Conservation (phyloP, 495 filamentous ascomycete species). For the Neurospora sp. region DNA sequence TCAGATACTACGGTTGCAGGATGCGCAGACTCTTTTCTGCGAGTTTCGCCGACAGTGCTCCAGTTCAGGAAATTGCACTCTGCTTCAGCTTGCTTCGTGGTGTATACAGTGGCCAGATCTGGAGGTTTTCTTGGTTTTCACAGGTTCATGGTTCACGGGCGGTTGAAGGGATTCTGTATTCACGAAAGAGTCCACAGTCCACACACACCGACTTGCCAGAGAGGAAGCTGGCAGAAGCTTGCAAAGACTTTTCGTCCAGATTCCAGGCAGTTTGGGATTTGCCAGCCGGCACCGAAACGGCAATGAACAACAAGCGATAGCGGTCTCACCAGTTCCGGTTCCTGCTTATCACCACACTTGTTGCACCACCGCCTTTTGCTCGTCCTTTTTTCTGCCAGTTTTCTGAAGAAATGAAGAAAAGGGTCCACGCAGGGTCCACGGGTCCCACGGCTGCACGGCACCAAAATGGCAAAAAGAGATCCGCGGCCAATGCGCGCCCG, state of each 20-base stretch:
- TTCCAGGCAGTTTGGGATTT: neutral
- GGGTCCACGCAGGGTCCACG: neutral
- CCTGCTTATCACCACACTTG: neutral
- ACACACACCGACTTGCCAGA: neutral
- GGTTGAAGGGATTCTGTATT: neutral
- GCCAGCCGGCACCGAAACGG: neutral
- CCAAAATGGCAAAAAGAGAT: neutral
- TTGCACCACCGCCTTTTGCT: neutral
- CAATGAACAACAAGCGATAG: neutral
- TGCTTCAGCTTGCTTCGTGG: neutral
- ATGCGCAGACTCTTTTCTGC: neutral
- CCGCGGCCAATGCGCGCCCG: neutral
- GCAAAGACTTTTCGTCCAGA: neutral
- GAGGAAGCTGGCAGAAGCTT: neutral
- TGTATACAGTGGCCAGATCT: neutral
- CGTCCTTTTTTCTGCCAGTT: neutral
- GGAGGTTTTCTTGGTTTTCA: neutral
- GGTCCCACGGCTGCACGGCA: neutral
- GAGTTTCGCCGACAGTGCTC: neutral
- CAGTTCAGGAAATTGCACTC: neutral
- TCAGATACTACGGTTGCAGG: neutral
- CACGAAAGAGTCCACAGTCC: neutral
- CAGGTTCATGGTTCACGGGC: neutral
- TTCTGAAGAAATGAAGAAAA: neutral
- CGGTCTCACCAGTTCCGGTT: neutral